Evolutionary conservation across 1,139 yeast genomes (phyloP).

Genomic region (Kodamaea derodonti): DNA sequence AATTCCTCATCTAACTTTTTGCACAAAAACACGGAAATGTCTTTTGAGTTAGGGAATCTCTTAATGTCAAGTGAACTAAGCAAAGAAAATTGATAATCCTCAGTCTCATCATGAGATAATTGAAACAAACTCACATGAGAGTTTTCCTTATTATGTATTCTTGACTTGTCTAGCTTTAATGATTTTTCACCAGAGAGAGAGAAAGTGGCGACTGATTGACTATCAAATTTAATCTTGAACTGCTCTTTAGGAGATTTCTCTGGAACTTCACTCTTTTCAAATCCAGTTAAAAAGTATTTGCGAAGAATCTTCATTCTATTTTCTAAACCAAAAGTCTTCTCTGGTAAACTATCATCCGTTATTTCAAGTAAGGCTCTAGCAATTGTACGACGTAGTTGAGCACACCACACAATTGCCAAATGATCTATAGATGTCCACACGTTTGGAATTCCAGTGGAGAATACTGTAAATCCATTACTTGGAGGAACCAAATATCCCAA

Average conservation of each 20-base stretch:
- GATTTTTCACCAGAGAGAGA: constrained; percentile 18
- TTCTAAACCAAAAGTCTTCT: constrained; percentile 46
- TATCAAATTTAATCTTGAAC: constrained; percentile 27
- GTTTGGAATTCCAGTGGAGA: constrained; percentile 79
- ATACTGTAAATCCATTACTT: constrained; percentile 76
- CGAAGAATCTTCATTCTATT: constrained; percentile 59
- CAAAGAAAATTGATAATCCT: constrained; percentile 13
- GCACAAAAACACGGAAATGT: constrained; percentile 16
- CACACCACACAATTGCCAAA: constrained; percentile 96
- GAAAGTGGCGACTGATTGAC: constrained; percentile 18
- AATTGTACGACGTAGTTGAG: constrained; percentile 67
- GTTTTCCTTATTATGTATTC: background rate
- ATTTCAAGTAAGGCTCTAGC: constrained; percentile 59
- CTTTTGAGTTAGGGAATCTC: constrained; percentile 4
- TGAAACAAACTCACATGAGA: constrained; percentile 1
- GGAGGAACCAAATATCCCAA: constrained; percentile 70
- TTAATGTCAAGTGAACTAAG: constrained; percentile 12
- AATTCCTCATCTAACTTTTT: constrained; percentile 4
- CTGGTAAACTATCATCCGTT: constrained; percentile 42
- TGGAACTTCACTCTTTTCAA: constrained; percentile 38
- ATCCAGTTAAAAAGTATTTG: constrained; percentile 52
- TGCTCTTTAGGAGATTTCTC: constrained; percentile 6
- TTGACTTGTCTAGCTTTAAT: constrained; percentile 14
- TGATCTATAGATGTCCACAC: constrained; percentile 98
- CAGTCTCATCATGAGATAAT: constrained; percentile 3